A percentile compares a stretch with the other conserved stretches of the same genome.
Evolutionary conservation across 2,329 filamentous ascomycete species (phyloP).

Genomic region (Stachybotrys elegans): DNA sequence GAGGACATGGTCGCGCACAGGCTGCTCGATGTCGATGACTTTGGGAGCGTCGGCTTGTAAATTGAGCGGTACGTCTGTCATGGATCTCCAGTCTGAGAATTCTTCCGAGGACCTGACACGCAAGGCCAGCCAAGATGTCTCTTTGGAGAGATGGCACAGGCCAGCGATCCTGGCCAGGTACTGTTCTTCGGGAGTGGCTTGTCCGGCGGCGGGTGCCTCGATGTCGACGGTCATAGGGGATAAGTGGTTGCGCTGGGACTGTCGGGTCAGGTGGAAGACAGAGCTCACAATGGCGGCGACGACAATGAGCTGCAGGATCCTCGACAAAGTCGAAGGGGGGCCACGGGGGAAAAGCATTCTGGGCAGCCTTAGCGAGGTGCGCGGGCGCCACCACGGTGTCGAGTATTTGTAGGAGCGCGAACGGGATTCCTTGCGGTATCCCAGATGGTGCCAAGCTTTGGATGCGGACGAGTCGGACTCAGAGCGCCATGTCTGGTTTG

Average conservation of each 20-base stretch:
- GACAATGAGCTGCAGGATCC: slow-evolving; percentile 16
- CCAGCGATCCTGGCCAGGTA: slow-evolving; percentile 23
- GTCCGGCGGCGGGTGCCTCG: slow-evolving; percentile 11
- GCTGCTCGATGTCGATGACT: slow-evolving; percentile 19
- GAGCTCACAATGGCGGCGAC: slow-evolving; percentile 8
- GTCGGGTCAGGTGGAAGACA: slow-evolving; percentile 15
- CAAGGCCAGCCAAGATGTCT: slow-evolving; percentile 29
- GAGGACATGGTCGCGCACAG: slow-evolving; percentile 18
- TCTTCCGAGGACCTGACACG: slow-evolving; percentile 23
- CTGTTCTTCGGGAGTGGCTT: slow-evolving; percentile 23
- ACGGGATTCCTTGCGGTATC: neutral
- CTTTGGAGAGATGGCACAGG: slow-evolving; percentile 21
- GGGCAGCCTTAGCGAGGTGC: neutral
- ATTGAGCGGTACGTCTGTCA: slow-evolving; percentile 23
- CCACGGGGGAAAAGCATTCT: slow-evolving; percentile 21
- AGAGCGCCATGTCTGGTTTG: neutral
- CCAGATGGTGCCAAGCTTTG: neutral
- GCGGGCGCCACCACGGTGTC: neutral
- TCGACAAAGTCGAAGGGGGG: slow-evolving; percentile 15
- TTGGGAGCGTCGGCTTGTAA: slow-evolving; percentile 24
- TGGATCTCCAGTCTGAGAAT: slow-evolving; percentile 17
- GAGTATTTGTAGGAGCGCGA: neutral
- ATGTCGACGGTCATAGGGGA: slow-evolving; percentile 4
- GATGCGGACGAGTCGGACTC: neutral
- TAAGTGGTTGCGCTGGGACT: slow-evolving; percentile 8